These are phyloP conservation scores for Naganishia vishniacii DNA, from an alignment of 768 basidiomycete genomes.

Conservation along the genomic window DNA sequence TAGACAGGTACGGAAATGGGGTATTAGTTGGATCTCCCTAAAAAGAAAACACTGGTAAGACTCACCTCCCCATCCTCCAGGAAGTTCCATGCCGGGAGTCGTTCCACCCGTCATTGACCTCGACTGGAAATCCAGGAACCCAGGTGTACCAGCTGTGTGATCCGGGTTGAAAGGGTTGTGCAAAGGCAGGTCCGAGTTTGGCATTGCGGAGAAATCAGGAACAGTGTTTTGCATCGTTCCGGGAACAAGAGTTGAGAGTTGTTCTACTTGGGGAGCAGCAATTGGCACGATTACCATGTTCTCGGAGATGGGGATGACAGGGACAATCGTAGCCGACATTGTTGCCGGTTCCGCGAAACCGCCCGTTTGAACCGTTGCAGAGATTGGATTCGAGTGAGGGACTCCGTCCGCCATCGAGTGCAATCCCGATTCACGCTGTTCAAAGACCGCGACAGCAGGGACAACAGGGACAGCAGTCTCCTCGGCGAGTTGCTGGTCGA, in stretches of 20 bases:
- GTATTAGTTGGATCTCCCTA: not conserved
- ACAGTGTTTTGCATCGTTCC: not conserved
- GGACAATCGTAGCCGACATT: not conserved
- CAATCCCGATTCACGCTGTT: not conserved
- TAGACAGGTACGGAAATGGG: not conserved
- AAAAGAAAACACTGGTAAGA: not conserved
- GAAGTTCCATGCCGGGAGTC: conserved; percentile 38
- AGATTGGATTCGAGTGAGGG: conserved; percentile 9
- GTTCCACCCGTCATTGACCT: not conserved
- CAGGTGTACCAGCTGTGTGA: conserved; percentile 14
- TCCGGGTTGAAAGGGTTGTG: conserved; percentile 18
- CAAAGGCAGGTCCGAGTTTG: not conserved
- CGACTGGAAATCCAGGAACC: not conserved
- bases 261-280: not conserved
- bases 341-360: conserved; percentile 12
- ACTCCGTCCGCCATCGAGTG: not conserved
- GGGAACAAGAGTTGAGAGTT: not conserved
- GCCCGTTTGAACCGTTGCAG: not conserved
- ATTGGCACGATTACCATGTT: not conserved
- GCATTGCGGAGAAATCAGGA: not conserved
- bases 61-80: conserved; percentile 40
- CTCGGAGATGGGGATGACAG: not conserved
- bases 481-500: conserved; percentile 8
- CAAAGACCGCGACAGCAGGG: not conserved
- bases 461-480: not conserved